Percentiles rank a stretch among this genome's conserved stretches.
These are phyloP conservation scores for Fistulifera pelliculosa DNA, from an alignment of 108 stramenopile genomes.

Conservation along the genomic window DNA sequence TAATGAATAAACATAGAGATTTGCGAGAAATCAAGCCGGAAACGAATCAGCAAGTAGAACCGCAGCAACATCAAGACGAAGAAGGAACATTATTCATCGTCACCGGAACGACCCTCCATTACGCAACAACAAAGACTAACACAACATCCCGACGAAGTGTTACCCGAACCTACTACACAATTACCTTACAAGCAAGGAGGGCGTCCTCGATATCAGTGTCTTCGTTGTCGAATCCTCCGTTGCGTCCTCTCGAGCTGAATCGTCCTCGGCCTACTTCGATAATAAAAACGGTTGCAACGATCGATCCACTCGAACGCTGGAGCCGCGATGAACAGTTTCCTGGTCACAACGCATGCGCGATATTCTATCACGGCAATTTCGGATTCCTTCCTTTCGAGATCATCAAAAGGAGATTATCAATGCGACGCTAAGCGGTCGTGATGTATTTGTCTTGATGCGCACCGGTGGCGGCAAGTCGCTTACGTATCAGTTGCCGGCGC, in stretches of 20 bases:
- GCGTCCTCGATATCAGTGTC: background rate
- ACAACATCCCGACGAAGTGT: slow-evolving; percentile 1
- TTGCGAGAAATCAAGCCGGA: background rate
- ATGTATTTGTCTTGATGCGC: slow-evolving; percentile 90
- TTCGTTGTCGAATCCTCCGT: slow-evolving; percentile 1
- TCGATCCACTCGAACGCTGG: slow-evolving; percentile 9
- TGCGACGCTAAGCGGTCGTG: slow-evolving; percentile 58
- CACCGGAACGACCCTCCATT: slow-evolving; percentile 1
- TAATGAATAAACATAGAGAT: background rate
- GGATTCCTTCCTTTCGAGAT: slow-evolving; percentile 62
- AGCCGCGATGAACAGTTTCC: slow-evolving; percentile 12
- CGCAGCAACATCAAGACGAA: slow-evolving; percentile 8
- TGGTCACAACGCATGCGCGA: slow-evolving; percentile 28
- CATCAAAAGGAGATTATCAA: slow-evolving; percentile 85
- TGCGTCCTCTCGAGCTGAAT: background rate
- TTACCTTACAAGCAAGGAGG: background rate
- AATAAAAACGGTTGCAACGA: slow-evolving; percentile 7
- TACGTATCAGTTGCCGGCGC: slow-evolving; percentile 86
- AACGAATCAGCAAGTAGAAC: background rate
- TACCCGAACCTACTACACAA: slow-evolving; percentile 1
- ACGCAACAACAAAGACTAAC: slow-evolving; percentile 7
- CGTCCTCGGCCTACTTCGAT: background rate
- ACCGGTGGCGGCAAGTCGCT: slow-evolving; percentile 91
- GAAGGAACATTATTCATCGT: background rate
- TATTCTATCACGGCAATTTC: slow-evolving; percentile 48